Evolutionary conservation across 2,329 filamentous ascomycete species (phyloP).

Genomic region (Leptographium radiaticola): DNA sequence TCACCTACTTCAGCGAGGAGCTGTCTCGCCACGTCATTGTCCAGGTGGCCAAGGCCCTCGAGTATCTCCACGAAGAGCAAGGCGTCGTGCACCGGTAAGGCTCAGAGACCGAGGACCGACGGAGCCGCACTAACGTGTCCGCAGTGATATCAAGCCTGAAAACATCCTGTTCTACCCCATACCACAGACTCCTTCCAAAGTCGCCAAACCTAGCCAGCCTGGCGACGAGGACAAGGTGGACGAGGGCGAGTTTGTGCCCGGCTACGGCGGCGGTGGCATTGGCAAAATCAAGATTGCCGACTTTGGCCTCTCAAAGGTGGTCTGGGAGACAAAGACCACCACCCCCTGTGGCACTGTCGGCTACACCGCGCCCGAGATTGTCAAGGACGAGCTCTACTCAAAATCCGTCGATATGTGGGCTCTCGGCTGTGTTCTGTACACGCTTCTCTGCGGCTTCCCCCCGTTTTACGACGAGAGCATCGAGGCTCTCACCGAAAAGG

Average conservation of each 20-base stretch:
- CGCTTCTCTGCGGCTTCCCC: constrained; percentile 89
- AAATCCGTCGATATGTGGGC: constrained; percentile 99
- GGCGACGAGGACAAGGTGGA: constrained; percentile 97
- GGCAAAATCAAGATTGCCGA: constrained; percentile 95
- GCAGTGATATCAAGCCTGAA: constrained; percentile 93
- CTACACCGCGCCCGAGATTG: constrained; percentile 95
- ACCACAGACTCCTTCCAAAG: constrained; percentile 65
- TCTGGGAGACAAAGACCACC: constrained; percentile 98
- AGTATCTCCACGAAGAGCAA: constrained; percentile 87
- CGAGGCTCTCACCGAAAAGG: constrained; percentile 92
- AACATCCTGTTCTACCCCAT: constrained; percentile 89
- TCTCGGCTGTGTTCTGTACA: constrained; percentile 91
- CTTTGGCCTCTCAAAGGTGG: constrained; percentile 92
- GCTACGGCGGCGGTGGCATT: constrained; percentile 77
- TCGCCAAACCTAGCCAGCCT: constrained; percentile 66
- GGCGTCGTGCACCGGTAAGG: constrained; percentile 92
- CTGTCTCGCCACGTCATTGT: constrained; percentile 87
- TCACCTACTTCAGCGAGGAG: constrained; percentile 97
- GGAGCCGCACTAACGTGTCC: constrained; percentile 8
- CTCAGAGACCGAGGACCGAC: not conserved
- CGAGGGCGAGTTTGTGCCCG: constrained; percentile 81
- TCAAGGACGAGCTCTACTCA: constrained; percentile 96
- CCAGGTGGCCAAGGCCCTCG: constrained; percentile 87
- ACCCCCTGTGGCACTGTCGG: constrained; percentile 98
- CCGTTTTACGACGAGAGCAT: constrained; percentile 99